Conservation (phyloP, 768 basidiomycete species). For the Podaxis rugospora region DNA sequence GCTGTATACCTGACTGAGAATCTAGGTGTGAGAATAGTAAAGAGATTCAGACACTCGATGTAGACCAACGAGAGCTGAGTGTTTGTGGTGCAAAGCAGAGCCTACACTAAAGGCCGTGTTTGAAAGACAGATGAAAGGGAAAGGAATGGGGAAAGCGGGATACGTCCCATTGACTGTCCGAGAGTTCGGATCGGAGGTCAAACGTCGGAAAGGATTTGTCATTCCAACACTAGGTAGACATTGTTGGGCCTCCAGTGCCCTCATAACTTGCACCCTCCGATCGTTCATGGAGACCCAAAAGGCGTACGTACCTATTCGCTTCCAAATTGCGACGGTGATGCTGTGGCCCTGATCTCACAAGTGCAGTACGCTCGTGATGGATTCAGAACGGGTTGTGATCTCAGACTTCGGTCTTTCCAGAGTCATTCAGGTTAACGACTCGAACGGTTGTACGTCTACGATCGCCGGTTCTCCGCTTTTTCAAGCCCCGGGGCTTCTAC, state of each 20-base stretch:
- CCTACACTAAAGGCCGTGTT: too few relatives aligned
- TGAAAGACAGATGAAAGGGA: too few relatives aligned
- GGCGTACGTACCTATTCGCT: constrained; percentile 24
- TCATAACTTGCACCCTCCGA: constrained; percentile 32
- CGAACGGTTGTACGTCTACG: constrained; percentile 18
- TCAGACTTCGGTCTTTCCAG: constrained; percentile 30
- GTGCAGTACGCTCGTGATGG: constrained; percentile 37
- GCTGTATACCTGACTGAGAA: neutral
- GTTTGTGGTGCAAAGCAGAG: too few relatives aligned
- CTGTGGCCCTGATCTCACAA: constrained; percentile 1
- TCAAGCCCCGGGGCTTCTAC: constrained; percentile 26
- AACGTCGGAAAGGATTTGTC: too few relatives aligned
- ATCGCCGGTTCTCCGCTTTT: constrained; percentile 23
- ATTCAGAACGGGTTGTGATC: constrained; percentile 22
- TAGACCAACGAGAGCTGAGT: too few relatives aligned
- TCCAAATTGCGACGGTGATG: neutral
- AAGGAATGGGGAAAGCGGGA: too few relatives aligned
- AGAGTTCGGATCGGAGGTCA: too few relatives aligned
- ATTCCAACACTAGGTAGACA: too few relatives aligned
- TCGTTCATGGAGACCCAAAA: constrained; percentile 41
- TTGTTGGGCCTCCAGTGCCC: constrained; percentile 35
- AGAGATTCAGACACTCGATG: too few relatives aligned
- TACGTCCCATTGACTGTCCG: too few relatives aligned
- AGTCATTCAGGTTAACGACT: constrained; percentile 22
- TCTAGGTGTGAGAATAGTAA: too few relatives aligned